phyloP scores from a whole-genome alignment of 495 filamentous ascomycete species.

The Aspergillus panamensis region DNA sequence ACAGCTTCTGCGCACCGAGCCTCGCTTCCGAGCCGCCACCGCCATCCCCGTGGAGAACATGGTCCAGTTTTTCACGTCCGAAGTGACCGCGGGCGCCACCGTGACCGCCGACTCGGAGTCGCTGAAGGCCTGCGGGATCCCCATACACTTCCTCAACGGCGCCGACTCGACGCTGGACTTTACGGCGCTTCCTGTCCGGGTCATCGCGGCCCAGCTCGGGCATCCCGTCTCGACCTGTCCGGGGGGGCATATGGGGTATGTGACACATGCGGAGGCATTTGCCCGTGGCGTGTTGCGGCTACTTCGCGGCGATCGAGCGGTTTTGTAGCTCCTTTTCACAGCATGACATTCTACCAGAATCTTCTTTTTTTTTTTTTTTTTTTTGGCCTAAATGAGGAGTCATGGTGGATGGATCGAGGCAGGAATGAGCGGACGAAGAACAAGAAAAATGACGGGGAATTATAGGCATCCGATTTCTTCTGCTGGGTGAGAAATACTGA shows the following conservation, averaged over 20 bases:
- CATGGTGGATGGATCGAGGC: too few relatives aligned
- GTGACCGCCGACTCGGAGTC: background rate
- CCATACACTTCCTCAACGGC: background rate
- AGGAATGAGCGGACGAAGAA: too few relatives aligned
- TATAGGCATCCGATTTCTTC: too few relatives aligned
- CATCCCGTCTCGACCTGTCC: background rate
- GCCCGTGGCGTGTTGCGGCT: background rate
- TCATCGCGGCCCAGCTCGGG: background rate
- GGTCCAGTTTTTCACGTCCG: background rate
- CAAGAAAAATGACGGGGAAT: too few relatives aligned
- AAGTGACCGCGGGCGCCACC: background rate
- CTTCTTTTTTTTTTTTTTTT: too few relatives aligned
- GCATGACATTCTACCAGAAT: too few relatives aligned
- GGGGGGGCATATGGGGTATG: background rate
- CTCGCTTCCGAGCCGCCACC: background rate
- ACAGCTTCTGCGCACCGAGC: background rate
- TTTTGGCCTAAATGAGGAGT: too few relatives aligned
- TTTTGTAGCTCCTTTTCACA: too few relatives aligned
- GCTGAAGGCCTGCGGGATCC: background rate
- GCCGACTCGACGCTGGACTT: slow-evolving; percentile 1
- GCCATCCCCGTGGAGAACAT: background rate
- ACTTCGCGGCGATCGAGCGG: background rate
- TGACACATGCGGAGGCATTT: background rate
- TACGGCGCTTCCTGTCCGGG: background rate
- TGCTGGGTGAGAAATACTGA: too few relatives aligned